Conservation (phyloP, 345 rosid genomes). For the Brassica napus region Da-Ae NC_063450.1:49949001-49949500, state of each 20-base stretch:
- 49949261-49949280: slow-evolving; percentile 45
- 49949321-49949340: slow-evolving; percentile 54
- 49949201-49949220: background rate
- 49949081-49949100: too few relatives aligned
- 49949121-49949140: slow-evolving; percentile 11
- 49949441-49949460: slow-evolving; percentile 56
- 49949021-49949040: too few relatives aligned
- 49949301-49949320: slow-evolving; percentile 69
- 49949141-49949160: background rate
- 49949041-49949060: too few relatives aligned
- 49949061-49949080: too few relatives aligned
- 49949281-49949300: slow-evolving; percentile 77
- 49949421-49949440: slow-evolving; percentile 85
- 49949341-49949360: slow-evolving; percentile 69
- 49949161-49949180: too few relatives aligned
- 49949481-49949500: background rate
- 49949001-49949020: too few relatives aligned
- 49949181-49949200: too few relatives aligned
- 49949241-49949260: slow-evolving; percentile 5
- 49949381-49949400: slow-evolving; percentile 72
- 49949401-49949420: slow-evolving; percentile 86
- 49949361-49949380: slow-evolving; percentile 66
- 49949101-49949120: background rate
- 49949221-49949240: slow-evolving; percentile 28
- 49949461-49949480: background rate